Base-by-base conservation (phyloP, 2,329 filamentous ascomycete genomes). In the Penicillium sp. region DNA sequence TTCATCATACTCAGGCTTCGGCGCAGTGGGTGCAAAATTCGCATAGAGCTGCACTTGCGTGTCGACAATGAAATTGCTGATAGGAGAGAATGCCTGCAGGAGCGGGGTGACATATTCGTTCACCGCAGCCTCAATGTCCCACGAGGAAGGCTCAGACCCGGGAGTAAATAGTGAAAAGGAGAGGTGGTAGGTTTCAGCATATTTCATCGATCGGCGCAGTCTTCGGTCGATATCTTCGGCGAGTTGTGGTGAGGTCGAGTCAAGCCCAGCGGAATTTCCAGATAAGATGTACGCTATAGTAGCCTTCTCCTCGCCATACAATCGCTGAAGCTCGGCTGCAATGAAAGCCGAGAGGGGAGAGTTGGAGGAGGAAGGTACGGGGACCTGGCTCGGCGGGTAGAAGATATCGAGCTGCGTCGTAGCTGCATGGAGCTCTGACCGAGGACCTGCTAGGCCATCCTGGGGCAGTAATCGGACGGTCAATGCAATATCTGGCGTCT, bases 11-110 rank as follows among this genome's bases (percentile, higher is more conserved):
- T 82, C 78, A 0, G 86, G 86, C 4, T 78, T 75, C 7, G 79
- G 82, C 19, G 88, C 82, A 2, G 84, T 86, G 0, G 85, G 84
- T 1, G 86, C 85, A 61, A 87, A 84, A 2, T 79, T 79, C 6
- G 94, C 93, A 71, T 96, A 97, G 0, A 97, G 83, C 76, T 99
- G 94, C 3, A 99, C 90, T 76, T 99, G 94, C 0, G 92, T 96
- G 71, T 97, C 93, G 49, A 97, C 88, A 15, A 93, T 96, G 70
- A 99, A 97, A 73, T 96, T 93, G 79, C 93, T 94, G 64, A 97
- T 96, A 0, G 88, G 82, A 0, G 86, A 84, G 29, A 97, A 84
- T 27, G 91, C 87, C 43, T 90, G 82, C 0, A 99, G 81, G 47
- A 97, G 82, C 0, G 94, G 93, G 53, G 85, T 81, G 74, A 99